Evolutionary conservation across 306 rosid species (phyloP).

Genomic region (Medicago arabica): DNA sequence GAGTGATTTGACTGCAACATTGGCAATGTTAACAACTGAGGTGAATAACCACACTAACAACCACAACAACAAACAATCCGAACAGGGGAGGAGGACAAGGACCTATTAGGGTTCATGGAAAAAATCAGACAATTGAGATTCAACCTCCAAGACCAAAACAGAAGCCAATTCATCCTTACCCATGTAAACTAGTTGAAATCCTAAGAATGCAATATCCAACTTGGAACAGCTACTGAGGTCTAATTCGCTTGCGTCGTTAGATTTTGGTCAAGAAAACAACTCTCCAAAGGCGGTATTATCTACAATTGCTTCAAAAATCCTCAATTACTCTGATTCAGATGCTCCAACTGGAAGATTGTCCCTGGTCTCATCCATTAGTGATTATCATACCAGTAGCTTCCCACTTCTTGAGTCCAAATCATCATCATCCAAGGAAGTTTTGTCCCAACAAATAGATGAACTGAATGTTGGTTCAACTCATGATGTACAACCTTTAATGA

Average conservation of each 20-base stretch:
- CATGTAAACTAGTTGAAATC: slow-evolving; percentile 66
- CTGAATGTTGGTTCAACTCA: slow-evolving; percentile 37
- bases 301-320: slow-evolving; percentile 52
- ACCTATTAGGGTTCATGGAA: too few species aligned
- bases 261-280: slow-evolving; percentile 64
- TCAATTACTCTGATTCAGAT: slow-evolving; percentile 59
- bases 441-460: slow-evolving; percentile 45
- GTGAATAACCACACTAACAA: too few species aligned
- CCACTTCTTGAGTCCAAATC: slow-evolving; percentile 49
- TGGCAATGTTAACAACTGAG: too few species aligned
- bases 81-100: too few species aligned
- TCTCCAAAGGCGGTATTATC: slow-evolving; percentile 76
- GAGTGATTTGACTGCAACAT: too few species aligned
- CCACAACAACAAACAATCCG: too few species aligned
- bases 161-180: slow-evolving; percentile 88
- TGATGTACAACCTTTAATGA: slow-evolving; percentile 46
- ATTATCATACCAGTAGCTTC: slow-evolving; percentile 36
- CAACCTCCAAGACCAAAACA: slow-evolving; percentile 91
- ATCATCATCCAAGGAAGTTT: slow-evolving; percentile 44
- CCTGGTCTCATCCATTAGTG: slow-evolving; percentile 61
- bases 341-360: slow-evolving; percentile 56
- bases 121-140: slow-evolving; percentile 58
- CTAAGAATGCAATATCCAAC: slow-evolving; percentile 41
- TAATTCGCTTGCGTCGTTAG: slow-evolving; percentile 52
- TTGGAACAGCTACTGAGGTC: slow-evolving; percentile 53